Evolutionary conservation across 148 eudicot species (phyloP), one percentile per base, ranked within the genome.

Genomic region (Cornus suecica): DNA sequence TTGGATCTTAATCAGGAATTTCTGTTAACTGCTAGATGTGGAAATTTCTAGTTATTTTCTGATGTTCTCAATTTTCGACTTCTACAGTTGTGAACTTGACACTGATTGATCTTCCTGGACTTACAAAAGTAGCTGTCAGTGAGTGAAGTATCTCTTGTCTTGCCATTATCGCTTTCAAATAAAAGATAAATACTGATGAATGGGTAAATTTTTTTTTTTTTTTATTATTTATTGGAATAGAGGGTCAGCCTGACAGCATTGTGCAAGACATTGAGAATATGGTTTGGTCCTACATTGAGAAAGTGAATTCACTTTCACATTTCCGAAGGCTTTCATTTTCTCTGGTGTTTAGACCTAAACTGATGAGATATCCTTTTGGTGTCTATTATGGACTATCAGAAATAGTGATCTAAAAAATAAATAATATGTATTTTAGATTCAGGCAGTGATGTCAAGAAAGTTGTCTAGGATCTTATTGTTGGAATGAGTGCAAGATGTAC

Each of bases 121-220:
- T 96, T 69, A 96, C 99, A 78, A 96, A 96, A 81, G 97, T 96
- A 61, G 99, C 99, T 76, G 87, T 96, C 68, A 98, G 99, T 96
- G 81, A 90, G 97, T 80, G 77, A 41, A 37, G 68, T 11, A 52
- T 10, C 11, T 31, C 62, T 69, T 70, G 9, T 58, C 65, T 25
- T 69, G 48, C 66, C 51, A 20, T 58, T 51, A 23, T 14, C 13
- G 11, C 8, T 73, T 22, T 23, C 23, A 15, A 11, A 4, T 18
- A 27, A 78, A 3, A 54, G 26, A 68, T 67, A 34, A 18, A 23
- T 74, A n/a, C 74, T 74, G 78, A 54, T 58, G 62, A 18, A 58
- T n/a, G 23, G 24, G 9, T 22, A 58, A 1, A 20, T 3, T 58
- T 1, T 81, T 27, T n/a, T n/a, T n/a, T n/a, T n/a, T n/a, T n/a